Evolutionary conservation across 2,329 filamentous ascomycete genomes (phyloP), one percentile per base, ranked within the genome.

Genomic region (Stagonosporopsis tanaceti): DNA sequence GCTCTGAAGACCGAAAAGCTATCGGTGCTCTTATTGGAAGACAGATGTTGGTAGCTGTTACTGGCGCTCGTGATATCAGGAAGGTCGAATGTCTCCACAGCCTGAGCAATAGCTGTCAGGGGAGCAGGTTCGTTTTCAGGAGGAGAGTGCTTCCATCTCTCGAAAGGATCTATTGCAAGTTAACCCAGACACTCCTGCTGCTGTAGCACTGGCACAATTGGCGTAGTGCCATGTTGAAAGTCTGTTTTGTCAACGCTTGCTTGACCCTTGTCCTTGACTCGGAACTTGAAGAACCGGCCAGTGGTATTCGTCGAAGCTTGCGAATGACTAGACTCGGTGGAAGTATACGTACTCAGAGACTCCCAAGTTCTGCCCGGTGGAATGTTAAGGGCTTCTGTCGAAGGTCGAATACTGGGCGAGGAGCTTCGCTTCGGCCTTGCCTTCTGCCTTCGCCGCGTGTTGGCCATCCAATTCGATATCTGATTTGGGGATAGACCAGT

Each of bases 401-500:
- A 84, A 61, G 82, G 84, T 25, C 86, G 84, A 42, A 89, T 79
- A 64, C 89, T 86, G 1, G 92, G 90, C 4, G 91, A 93, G 17
- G 84, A 86, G 28, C 86, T 87, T 62, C 89, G 84, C 44, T 86
- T 87, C 2, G 85, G 81, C 45, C 88, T 86, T 52, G 90, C 87
- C 79, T 96, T 97, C 67, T 91, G 89, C 61, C 93, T 85, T 54
- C 93, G 87, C 40, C 93, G 87, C 55, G 92, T 92, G 76, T 97
- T 97, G 57, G 93, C 93, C 44, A 97, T 86, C 93, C 93, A 97
- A 73, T 96, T 96, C 11, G 89, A 89, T 66, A 97, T 94, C 71
- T 97, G 93, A 14, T 84, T 89, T 68, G 91, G 87, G 73, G 87
- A 93, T 38, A 97, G 82, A 7, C 92, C 92, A 0, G 93, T 97